Percentiles rank a stretch among this genome's conserved stretches.
Conservation (phyloP, 2,329 filamentous ascomycete species). For the Chaetoscypha palmicola region DNA sequence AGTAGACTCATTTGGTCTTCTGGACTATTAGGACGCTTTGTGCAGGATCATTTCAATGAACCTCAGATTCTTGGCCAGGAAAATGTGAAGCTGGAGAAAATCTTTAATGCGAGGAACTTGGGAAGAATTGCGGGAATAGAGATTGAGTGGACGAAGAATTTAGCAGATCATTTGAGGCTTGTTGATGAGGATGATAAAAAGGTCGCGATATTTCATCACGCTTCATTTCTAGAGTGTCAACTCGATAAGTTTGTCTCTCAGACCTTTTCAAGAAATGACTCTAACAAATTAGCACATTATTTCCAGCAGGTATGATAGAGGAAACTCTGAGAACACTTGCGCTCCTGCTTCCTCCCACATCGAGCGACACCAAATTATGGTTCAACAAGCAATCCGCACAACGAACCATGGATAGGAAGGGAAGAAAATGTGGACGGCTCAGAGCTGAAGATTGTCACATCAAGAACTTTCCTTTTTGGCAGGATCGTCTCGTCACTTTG, state of each 20-base stretch:
- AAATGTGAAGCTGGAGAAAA: conserved; percentile 16
- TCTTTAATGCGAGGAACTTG: conserved; percentile 24
- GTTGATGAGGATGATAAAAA: conserved; percentile 34
- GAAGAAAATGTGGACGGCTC: conserved; percentile 29
- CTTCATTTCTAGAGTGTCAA: conserved; percentile 30
- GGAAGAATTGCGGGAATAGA: conserved; percentile 33
- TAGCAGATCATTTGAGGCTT: conserved; percentile 36
- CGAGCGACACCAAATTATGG: conserved; percentile 23
- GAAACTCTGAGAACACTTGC: conserved; percentile 34
- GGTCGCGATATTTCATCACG: conserved; percentile 36
- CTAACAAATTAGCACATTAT: conserved; percentile 26
- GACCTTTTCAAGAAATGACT: not conserved
- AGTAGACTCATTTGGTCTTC: conserved; percentile 6
- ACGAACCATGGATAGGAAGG: conserved; percentile 26
- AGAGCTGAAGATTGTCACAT: conserved; percentile 31
- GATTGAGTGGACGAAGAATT: conserved; percentile 34
- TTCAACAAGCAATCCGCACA: conserved; percentile 13
- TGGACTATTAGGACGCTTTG: not conserved
- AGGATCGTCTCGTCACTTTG: conserved; percentile 36
- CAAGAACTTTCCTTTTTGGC: conserved; percentile 35
- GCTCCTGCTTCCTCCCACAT: conserved; percentile 32
- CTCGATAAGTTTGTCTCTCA: not conserved
- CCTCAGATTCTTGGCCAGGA: conserved; percentile 2
- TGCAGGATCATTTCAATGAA: conserved; percentile 6
- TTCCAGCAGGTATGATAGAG: conserved; percentile 29